Base-by-base conservation (phyloP, 148 eudicot genomes). In the Pharnaceum exiguum region DNA sequence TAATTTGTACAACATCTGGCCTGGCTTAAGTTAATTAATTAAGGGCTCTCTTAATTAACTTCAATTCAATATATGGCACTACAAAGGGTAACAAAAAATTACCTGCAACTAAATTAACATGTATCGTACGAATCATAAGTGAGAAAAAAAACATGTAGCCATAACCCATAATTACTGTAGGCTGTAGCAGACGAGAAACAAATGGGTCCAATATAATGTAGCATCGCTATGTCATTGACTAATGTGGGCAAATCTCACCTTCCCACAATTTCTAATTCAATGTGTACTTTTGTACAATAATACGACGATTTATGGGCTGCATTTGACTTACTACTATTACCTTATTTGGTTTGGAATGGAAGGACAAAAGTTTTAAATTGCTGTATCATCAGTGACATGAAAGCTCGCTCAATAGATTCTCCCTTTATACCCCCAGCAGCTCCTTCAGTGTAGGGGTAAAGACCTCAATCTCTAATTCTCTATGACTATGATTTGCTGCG, bases 301-400 rank as follows among this genome's bases (percentile, higher is more conserved):
- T 48, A 23, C 2, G 9, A 45, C 8, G 19, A 31, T 0, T 57
- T 31, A 18, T 1, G 6, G 27, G 40, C 25, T 4, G 2, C 13
- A 21, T 18, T 32, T 33, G 22, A 7, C 40, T 3, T 10, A n/a
- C n/a, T n/a, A n/a, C n/a, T n/a, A n/a, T 32, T 32, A 0, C 42
- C 35, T 31, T 53, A 11, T 52, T 19, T 46, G 63, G 30, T 59
- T 12, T 58, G 15, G 22, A 30, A 53, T 24, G 28, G 24, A 31
- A 19, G 27, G 13, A 45, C 8, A 45, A 19, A 2, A 45, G 49
- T 4, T 15, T 15, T 45, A 19, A 45, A 5, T 15, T 22, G 23
- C 21, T 7, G 11, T 27, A n/a, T 15, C 33, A 21, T 17, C 5
- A 7, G 22, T 57, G 15, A 25, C 16, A 27, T n/a, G 13, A 36